Base-by-base conservation (phyloP, 345 rosid genomes). In the Moringa oleifera region DNA sequence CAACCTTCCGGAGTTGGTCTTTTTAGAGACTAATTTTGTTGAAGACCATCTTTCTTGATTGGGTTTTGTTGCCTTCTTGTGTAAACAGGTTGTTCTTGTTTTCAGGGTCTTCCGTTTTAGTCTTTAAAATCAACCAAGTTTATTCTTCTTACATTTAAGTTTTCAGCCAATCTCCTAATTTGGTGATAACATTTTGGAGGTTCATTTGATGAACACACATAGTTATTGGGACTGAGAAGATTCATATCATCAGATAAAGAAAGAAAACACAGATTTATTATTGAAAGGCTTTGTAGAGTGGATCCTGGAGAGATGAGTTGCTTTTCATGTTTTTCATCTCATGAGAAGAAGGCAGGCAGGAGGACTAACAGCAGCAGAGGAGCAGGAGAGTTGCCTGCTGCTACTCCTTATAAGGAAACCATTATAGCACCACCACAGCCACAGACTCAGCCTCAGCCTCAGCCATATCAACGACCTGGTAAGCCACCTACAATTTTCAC, bases 261-360 rank as follows among this genome's bases (percentile, higher is more conserved):
- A 57, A 18, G 36, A 57, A 3, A 25, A 13, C 6, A 28, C 33
- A 50, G 23, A 9, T 28, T 51, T 19, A 16, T 2, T 1, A 33
- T 18, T 53, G 6, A 20, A 51, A 18, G 54, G 54, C 4, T 51
- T 51, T 51, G 23, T 7, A 53, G 58, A 57, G n/a, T 46, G 55
- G 56, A 33, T 10, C 54, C 4, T 60, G 51, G 59, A 68, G 63
- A 68, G 63, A 93, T 93, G 97, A 78, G 82, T 74, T 90, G 97
- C 70, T 86, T 86, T 77, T 67, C 85, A 15, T 94, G 97, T 68
- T 94, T 90, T 61, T 79, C 84, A 41, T 73, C 81, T 33, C 80
- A 80, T 1, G 94, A 78, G 49, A 82, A 76, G 72, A 87, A 74
- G 66, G 54, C 64, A 6, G 22, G 66, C 0, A 77, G 51, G 61